A percentile compares a stretch with the other conserved stretches of the same genome.
Evolutionary conservation across 352 stramenopile genomes (phyloP).

Genomic region (Pythium sp.): DNA sequence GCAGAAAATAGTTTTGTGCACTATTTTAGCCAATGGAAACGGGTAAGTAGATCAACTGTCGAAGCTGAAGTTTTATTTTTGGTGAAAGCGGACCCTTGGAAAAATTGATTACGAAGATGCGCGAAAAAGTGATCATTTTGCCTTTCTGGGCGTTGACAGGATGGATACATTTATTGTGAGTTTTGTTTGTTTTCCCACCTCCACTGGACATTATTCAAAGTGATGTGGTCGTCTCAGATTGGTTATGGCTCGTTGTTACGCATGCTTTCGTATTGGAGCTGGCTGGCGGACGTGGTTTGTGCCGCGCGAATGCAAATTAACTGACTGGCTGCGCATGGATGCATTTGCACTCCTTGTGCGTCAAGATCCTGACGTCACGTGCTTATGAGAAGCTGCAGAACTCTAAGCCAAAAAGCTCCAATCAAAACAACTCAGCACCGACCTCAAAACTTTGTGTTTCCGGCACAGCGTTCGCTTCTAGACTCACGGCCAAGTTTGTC

Average conservation of each 20-base stretch:
- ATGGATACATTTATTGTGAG: conserved; percentile 7
- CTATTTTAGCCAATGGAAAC: neutral
- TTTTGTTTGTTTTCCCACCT: neutral
- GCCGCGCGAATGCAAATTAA: no score
- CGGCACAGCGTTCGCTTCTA: no score
- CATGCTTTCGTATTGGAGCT: no score
- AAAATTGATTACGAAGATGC: conserved; percentile 6
- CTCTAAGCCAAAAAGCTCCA: no score
- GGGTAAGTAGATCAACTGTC: neutral
- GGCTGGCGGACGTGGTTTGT: no score
- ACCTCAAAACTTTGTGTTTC: no score
- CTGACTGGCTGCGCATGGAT: no score
- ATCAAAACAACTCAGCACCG: no score
- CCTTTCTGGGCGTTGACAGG: neutral
- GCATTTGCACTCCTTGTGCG: neutral
- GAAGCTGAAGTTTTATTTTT: neutral
- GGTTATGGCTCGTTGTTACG: no score
- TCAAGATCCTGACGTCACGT: neutral
- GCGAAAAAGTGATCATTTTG: conserved; percentile 1
- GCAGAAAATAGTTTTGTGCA: neutral
- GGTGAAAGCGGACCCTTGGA: neutral
- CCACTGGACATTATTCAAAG: neutral
- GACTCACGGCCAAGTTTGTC: no score
- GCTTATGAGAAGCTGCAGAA: neutral
- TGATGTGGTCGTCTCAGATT: neutral